Conservation (phyloP, 1,139 yeast species). For the Diutina rugosa region DNA sequence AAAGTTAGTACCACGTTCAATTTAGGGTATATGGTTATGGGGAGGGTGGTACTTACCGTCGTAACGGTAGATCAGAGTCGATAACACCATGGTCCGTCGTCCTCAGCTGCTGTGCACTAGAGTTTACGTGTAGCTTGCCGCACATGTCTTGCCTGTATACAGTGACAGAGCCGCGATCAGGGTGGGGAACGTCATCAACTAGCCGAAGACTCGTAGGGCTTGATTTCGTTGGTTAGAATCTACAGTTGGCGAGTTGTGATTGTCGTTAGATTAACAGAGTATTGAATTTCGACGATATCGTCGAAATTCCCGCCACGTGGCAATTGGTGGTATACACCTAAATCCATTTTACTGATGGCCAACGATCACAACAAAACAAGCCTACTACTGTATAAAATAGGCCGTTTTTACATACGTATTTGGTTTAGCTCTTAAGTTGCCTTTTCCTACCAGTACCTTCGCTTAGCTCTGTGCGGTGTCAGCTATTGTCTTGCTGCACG, state of each 20-base stretch:
- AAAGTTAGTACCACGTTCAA: conserved; percentile 3
- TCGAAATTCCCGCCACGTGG: too few relatives aligned
- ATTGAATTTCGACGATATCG: too few relatives aligned
- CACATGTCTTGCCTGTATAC: neutral
- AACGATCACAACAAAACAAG: too few relatives aligned
- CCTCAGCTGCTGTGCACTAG: neutral
- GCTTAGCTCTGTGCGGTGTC: neutral
- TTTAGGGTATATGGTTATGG: neutral
- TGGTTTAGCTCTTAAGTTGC: neutral
- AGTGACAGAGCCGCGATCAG: neutral
- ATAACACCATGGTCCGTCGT: conserved; percentile 39
- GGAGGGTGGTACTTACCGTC: conserved; percentile 42
- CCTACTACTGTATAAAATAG: too few relatives aligned
- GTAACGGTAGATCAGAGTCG: conserved; percentile 58
- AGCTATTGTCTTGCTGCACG: neutral
- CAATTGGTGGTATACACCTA: too few relatives aligned
- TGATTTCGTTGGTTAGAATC: too few relatives aligned
- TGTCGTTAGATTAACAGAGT: too few relatives aligned
- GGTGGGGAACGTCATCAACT: neutral
- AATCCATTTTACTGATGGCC: too few relatives aligned
- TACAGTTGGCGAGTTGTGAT: too few relatives aligned
- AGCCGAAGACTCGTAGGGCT: too few relatives aligned
- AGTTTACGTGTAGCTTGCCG: neutral
- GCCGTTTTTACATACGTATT: too few relatives aligned
- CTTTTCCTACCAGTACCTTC: too few relatives aligned